Percentiles rank a stretch among this genome's conserved stretches.
These are phyloP conservation scores for Fusarium transvaalense DNA, from an alignment of 2,329 filamentous ascomycete genomes.

Conservation along the genomic window DNA sequence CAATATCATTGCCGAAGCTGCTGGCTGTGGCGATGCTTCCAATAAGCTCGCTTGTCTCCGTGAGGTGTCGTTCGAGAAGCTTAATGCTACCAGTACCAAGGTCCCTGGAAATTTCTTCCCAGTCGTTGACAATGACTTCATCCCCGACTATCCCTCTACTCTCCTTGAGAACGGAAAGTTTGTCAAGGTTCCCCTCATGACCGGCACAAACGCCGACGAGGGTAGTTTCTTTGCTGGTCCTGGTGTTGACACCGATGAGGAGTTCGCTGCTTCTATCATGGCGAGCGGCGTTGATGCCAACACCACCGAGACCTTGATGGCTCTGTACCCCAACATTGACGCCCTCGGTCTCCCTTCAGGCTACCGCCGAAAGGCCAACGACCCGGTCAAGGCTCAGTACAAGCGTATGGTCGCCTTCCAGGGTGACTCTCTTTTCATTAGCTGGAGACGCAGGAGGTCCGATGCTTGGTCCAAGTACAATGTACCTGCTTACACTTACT, in stretches of 20 bases:
- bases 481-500: slow-evolving; percentile 66
- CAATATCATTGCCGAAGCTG: slow-evolving; percentile 39
- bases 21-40: slow-evolving; percentile 39
- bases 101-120: slow-evolving; percentile 34
- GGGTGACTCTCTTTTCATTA: slow-evolving; percentile 68
- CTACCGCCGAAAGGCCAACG: slow-evolving; percentile 28
- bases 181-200: slow-evolving; percentile 72
- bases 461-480: slow-evolving; percentile 63
- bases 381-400: slow-evolving; percentile 55
- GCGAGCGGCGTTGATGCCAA: slow-evolving; percentile 16
- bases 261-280: slow-evolving; percentile 22
- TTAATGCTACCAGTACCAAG: slow-evolving; percentile 35
- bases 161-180: slow-evolving; percentile 70
- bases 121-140: slow-evolving; percentile 54
- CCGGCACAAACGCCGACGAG: slow-evolving; percentile 75
- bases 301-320: slow-evolving; percentile 28
- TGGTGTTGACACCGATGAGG: slow-evolving; percentile 51
- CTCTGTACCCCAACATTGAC: slow-evolving; percentile 42
- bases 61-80: slow-evolving; percentile 35
- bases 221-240: slow-evolving; percentile 66
- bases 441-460: slow-evolving; percentile 65
- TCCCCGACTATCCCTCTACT: slow-evolving; percentile 58
- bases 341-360: slow-evolving; percentile 34
- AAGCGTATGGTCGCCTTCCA: slow-evolving; percentile 65
- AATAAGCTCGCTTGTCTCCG: slow-evolving; percentile 51